Conservation (phyloP, 2,329 filamentous ascomycete species). For the Aspergillus ibericus region DNA sequence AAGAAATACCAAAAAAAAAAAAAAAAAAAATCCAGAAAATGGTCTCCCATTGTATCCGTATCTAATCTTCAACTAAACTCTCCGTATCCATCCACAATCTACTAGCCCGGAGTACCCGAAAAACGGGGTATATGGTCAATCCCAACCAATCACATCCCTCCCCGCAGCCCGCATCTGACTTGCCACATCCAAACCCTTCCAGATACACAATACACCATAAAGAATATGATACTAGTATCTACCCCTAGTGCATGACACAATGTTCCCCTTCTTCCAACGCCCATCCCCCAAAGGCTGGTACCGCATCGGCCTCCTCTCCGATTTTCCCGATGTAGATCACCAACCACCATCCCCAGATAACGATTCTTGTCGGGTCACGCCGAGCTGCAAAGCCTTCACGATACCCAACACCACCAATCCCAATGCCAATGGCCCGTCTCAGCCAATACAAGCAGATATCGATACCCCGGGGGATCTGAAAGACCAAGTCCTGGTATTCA, state of each 20-base stretch:
- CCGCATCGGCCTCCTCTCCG: not conserved
- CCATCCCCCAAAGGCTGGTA: not conserved
- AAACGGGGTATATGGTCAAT: too few relatives aligned
- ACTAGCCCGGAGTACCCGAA: too few relatives aligned
- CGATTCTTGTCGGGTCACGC: conserved; percentile 24
- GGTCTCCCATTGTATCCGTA: too few relatives aligned
- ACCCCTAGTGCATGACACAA: not conserved
- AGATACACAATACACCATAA: not conserved
- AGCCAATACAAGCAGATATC: conserved; percentile 28
- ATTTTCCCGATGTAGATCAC: not conserved
- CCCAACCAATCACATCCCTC: too few relatives aligned
- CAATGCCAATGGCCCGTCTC: conserved; percentile 18
- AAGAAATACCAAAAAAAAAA: too few relatives aligned
- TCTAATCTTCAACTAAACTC: too few relatives aligned
- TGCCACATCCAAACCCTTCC: not conserved
- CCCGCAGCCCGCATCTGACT: too few relatives aligned
- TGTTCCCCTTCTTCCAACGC: not conserved
- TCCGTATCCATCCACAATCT: too few relatives aligned
- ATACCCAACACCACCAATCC: conserved; percentile 43
- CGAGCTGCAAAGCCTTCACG: conserved; percentile 62
- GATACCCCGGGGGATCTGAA: conserved; percentile 46
- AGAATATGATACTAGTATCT: not conserved
- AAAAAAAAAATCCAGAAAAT: too few relatives aligned
- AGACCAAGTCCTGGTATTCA: conserved; percentile 66
- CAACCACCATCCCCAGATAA: not conserved